phyloP scores from a whole-genome alignment of 1,284 basidiomycete species.

The Pyrrhoderma lamaoense region DNA sequence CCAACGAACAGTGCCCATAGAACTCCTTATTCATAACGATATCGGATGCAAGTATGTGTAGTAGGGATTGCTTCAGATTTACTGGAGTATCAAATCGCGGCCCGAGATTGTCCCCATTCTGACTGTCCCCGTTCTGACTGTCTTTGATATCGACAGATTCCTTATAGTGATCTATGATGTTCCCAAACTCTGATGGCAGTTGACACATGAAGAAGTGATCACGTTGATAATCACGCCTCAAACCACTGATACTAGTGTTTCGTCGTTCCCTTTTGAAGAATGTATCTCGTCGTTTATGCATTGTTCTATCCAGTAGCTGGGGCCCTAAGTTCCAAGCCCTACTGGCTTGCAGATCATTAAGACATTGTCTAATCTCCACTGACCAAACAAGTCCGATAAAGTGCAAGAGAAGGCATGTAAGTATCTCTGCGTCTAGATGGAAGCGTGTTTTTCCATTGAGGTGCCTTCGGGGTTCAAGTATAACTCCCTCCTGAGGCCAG shows the following conservation, averaged over 20 bases:
- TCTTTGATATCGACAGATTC: background rate
- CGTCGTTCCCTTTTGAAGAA: conserved; percentile 2
- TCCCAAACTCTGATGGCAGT: conserved; percentile 7
- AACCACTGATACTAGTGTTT: background rate
- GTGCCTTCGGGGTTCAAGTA: conserved; percentile 36
- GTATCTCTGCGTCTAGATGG: conserved; percentile 38
- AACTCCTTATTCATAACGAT: conserved; percentile 31
- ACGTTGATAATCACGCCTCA: background rate
- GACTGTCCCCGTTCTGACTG: too few species aligned
- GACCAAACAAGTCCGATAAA: conserved; percentile 37
- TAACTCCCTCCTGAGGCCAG: conserved; percentile 35
- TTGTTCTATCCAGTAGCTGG: background rate
- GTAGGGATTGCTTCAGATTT: conserved; percentile 21
- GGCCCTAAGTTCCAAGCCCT: conserved; percentile 29
- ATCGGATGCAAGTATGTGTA: conserved; percentile 34
- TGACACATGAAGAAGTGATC: conserved; percentile 18
- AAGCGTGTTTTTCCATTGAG: conserved; percentile 41
- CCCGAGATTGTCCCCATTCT: background rate
- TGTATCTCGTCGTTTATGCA: conserved; percentile 9
- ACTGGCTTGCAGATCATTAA: conserved; percentile 27
- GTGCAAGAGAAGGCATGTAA: conserved; percentile 37
- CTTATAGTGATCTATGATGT: background rate
- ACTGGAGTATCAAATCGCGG: conserved; percentile 14
- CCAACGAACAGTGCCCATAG: conserved; percentile 28
- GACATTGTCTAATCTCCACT: conserved; percentile 30